Conservation (phyloP, 257 asterid species). For the Capsicum baccatum region DNA sequence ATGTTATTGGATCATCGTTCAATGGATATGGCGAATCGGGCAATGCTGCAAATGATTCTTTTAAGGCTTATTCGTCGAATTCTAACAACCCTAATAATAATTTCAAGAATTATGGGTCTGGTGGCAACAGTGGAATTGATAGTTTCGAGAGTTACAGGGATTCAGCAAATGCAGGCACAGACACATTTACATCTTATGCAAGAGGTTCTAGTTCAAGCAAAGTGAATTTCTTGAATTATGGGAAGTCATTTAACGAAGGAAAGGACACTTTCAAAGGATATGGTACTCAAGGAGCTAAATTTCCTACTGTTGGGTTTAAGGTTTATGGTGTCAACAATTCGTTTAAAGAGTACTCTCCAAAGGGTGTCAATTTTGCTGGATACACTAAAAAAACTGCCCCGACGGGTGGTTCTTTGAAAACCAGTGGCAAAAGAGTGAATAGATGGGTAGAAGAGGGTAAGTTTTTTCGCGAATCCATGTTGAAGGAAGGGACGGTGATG, state of each 20-base stretch:
- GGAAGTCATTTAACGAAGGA: constrained; percentile 75
- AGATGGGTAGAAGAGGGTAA: constrained; percentile 71
- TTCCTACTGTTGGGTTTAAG: constrained; percentile 57
- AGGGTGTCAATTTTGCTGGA: constrained; percentile 72
- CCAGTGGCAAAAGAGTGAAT: constrained; percentile 38
- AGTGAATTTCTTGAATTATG: constrained; percentile 65
- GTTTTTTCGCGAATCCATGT: constrained; percentile 70
- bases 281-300: constrained; percentile 57
- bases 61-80: constrained; percentile 62
- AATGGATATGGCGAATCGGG: constrained; percentile 66
- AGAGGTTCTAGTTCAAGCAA: constrained; percentile 54
- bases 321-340: constrained; percentile 67
- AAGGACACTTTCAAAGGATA: constrained; percentile 71
- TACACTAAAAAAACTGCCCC: constrained; percentile 47
- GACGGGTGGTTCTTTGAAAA: neutral
- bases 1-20: constrained; percentile 71
- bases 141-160: constrained; percentile 64
- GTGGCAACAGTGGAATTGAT: constrained; percentile 62
- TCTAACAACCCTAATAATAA: constrained; percentile 72
- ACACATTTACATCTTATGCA: constrained; percentile 70
- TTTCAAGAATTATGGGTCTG: constrained; percentile 69
- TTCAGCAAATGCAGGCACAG: constrained; percentile 68
- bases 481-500: constrained; percentile 60
- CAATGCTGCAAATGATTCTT: constrained; percentile 72
- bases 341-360: constrained; percentile 71